Base-by-base conservation (phyloP, 2,329 filamentous ascomycete species). In the Colletotrichum gloeosporioides region DNA sequence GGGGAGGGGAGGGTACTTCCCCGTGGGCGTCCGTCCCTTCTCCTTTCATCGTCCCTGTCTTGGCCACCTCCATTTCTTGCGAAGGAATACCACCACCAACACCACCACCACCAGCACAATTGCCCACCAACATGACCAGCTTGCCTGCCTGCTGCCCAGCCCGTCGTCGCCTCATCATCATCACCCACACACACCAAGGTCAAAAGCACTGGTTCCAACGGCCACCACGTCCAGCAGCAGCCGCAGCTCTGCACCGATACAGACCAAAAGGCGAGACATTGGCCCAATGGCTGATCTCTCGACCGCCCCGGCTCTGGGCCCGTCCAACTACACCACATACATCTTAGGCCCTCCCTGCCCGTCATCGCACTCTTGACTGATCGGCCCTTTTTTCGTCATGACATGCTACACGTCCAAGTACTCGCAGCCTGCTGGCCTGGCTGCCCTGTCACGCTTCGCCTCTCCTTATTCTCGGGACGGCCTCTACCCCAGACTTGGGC, bases 341-440 rank as follows among this genome's bases (percentile, higher is more conserved):
- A 49, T 49, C 44, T 49, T 49, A 12, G 34, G 34, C 39, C 63
- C 32, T 55, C 31, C 55, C 55, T 67, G 57, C 29, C 59, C 64
- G 73, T 73, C 73, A 73, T 69, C 34, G 49, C 44, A 34, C 39
- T 22, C 12, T 4, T 53, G 44, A 15, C 34, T 59, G 63, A 73
- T 69, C 64, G 70, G 73, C 73, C 64, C 73, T 69, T 76, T 73
- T 73, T 73, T 65, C n/a, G 25, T 53, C 64, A 69, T 76, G 73
- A 73, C 73, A 53, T 76, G 65, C 57, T 68, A 29, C 12, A 53
- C 55, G 44, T 18, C 44, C 44, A 13, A 0, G n/a, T 22, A 22
- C 44, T 53, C n/a, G 69, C 69, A 76, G 39, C 44, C 15, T 29
- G 32, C 25, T 53, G 22, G 34, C 69, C 53, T 39, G 57, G 53